Evolutionary conservation across 805 yeast genomes (phyloP), one percentile per base, ranked within the genome.

Genomic region (Starmerella khaoyaiensis): DNA sequence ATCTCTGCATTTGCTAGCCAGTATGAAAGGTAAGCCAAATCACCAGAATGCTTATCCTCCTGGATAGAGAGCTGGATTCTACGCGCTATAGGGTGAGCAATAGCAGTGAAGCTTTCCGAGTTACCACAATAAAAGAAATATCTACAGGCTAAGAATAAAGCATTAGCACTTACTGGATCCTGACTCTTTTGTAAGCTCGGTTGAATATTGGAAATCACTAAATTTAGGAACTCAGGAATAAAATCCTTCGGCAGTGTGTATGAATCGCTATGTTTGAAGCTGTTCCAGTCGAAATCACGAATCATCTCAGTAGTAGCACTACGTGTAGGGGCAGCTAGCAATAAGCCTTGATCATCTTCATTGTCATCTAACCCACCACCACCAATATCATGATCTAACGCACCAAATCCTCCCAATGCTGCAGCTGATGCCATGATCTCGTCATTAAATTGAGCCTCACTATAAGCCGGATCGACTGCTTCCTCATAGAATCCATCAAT

Each of bases 1-100:
- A 80, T 75, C 41, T 80, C 79, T 31, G 79, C 55, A 19, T 79
- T 77, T 4, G 94, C 75, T 25, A 90, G 68, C 97, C 97, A 90
- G 55, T 83, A 87, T 35, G 93, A 77, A 44, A 60, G 33, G 36
- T 48, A 57, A n/a, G 63, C 60, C 41, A 64, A 50, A 37, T 64
- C 68, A 14, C 54, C 53, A 6, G 21, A 10, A 11, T 28, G 34
- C 16, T 45, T 47, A 32, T 56, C 56, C n/a, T 51, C 50, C 27
- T 52, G 50, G n/a, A 56, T 51, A 3, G 47, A 53, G 6, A 54
- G 46, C 26, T 50, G 43, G 31, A 64, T 58, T 7, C 64, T 56
- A 6, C 57, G 48, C 10, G 53, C 43, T 3, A 50, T 47, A 4
- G 64, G 60, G 12, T 43, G 37, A 24, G 62, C 33, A 15, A 64